Base-by-base conservation (phyloP, 352 stramenopile species). In the Phytophthora cryptogea region DNA sequence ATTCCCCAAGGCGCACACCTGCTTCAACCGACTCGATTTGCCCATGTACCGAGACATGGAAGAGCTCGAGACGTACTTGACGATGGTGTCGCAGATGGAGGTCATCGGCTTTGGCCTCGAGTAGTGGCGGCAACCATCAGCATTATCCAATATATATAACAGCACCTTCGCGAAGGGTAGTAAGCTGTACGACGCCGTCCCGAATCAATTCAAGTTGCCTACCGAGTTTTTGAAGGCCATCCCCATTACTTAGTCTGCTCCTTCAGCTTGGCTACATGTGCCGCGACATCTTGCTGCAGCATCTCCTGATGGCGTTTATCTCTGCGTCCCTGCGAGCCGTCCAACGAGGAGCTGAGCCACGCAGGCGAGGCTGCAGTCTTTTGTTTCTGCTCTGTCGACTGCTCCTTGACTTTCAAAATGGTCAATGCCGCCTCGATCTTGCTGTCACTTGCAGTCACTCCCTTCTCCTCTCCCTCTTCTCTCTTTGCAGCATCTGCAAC, bases 1-100 rank as follows among this genome's bases (percentile, higher is more conserved):
- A 11, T 92, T 83, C 39, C 81, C 86, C 14, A 85, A 86, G n/a
- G 81, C 81, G 8, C 86, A 94, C 63, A 94, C 86, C 39, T 94
- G 85, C 64, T 94, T 94, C 56, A 94, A 94, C 54, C 74, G 85
- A 16, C 79, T 93, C 39, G 83, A 93, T 41, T 70, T 93, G 31
- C 83, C 83, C 35, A 59, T 89, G 43, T 93, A 93, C 63, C 66
- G 66, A 45, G 59, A 62, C 60, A 74, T 83, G 57, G 76, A 88
- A 6, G 82, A 93, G 59, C 63, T 93, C 53, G 80, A 93, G 54
- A 85, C 74, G 39, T 88, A 89, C 56, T 66, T 93, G 57, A 86
- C 79, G 13, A 81, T 92, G 66, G 83, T 92, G 23, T 80, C 76
- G 44, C 78, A 88, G 66, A 83, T 83, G 73, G 73, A 83, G 40